A percentile compares a stretch with the other conserved stretches of the same genome.
These are phyloP conservation scores for Aureobasidium namibiae DNA, from an alignment of 2,329 filamentous ascomycete species.

Conservation along the genomic window DNA sequence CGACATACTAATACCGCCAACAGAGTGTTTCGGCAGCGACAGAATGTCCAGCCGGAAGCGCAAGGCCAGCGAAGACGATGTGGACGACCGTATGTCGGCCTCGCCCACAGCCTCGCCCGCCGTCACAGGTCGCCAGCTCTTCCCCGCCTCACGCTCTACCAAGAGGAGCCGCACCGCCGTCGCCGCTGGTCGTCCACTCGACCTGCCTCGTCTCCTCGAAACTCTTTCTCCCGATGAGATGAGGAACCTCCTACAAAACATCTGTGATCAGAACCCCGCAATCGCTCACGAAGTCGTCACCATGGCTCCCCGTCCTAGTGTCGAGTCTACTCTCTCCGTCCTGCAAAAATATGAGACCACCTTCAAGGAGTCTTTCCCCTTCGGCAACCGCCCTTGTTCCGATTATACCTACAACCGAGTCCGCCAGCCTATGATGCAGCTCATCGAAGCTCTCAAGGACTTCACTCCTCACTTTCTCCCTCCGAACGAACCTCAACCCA, in stretches of 20 bases:
- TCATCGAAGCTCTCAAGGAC: slow-evolving; percentile 84
- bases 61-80: slow-evolving; percentile 59
- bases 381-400: slow-evolving; percentile 71
- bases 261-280: slow-evolving; percentile 82
- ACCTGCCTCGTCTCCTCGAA: slow-evolving; percentile 75
- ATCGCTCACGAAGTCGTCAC: slow-evolving; percentile 78
- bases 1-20: slow-evolving; percentile 18
- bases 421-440: slow-evolving; percentile 65
- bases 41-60: slow-evolving; percentile 59
- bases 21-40: slow-evolving; percentile 30
- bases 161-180: slow-evolving; percentile 63
- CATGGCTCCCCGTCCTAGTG: slow-evolving; percentile 78
- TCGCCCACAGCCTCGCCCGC: slow-evolving; percentile 79
- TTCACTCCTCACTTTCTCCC: slow-evolving; percentile 95
- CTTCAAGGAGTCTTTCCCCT: slow-evolving; percentile 73
- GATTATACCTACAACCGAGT: slow-evolving; percentile 96
- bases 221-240: slow-evolving; percentile 82
- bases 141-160: slow-evolving; percentile 53
- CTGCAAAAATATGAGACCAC: slow-evolving; percentile 72
- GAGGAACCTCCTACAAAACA: slow-evolving; percentile 75
- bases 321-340: slow-evolving; percentile 70
- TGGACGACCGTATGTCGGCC: slow-evolving; percentile 80
- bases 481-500: slow-evolving; percentile 77
- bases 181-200: slow-evolving; percentile 52
- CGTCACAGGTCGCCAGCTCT: slow-evolving; percentile 49